These are phyloP conservation scores for Aspergillus versicolor DNA, from an alignment of 2,329 filamentous ascomycete species.

Conservation along the genomic window DNA sequence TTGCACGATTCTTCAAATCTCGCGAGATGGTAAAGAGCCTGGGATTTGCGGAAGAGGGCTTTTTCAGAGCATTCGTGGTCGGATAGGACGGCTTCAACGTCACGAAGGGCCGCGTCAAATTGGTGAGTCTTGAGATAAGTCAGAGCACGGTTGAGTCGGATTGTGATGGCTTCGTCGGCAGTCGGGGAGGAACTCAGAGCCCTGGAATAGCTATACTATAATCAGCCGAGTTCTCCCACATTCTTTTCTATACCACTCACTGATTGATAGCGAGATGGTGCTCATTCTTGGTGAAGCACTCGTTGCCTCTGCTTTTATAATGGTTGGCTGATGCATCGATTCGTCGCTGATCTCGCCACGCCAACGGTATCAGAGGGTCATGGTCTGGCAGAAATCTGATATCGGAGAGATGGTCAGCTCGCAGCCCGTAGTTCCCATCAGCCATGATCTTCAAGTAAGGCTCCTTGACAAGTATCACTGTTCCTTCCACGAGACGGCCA, in stretches of 20 bases:
- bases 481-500: conserved; percentile 35
- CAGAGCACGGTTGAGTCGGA: conserved; percentile 39
- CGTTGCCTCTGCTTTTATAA: conserved; percentile 35
- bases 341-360: conserved; percentile 30
- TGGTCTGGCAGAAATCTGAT: conserved; percentile 38
- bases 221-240: background rate
- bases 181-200: conserved; percentile 37
- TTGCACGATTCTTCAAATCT: conserved; percentile 39
- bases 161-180: conserved; percentile 33
- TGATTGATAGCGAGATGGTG: conserved; percentile 26
- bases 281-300: conserved; percentile 11
- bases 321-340: conserved; percentile 11
- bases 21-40: conserved; percentile 46
- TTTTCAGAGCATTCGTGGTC: conserved; percentile 39
- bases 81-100: conserved; percentile 22
- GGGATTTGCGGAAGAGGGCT: conserved; percentile 45
- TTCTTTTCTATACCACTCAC: conserved; percentile 15
- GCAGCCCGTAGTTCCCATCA: conserved; percentile 44
- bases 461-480: conserved; percentile 52
- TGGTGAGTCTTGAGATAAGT: conserved; percentile 29
- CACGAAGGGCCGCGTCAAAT: conserved; percentile 37
- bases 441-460: conserved; percentile 50
- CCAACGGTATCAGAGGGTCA: conserved; percentile 42
- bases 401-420: conserved; percentile 58
- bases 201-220: conserved; percentile 36